phyloP scores from a whole-genome alignment of 225 moss, liverwort and hornwort species.

The Sphagnum tenellum region DNA sequence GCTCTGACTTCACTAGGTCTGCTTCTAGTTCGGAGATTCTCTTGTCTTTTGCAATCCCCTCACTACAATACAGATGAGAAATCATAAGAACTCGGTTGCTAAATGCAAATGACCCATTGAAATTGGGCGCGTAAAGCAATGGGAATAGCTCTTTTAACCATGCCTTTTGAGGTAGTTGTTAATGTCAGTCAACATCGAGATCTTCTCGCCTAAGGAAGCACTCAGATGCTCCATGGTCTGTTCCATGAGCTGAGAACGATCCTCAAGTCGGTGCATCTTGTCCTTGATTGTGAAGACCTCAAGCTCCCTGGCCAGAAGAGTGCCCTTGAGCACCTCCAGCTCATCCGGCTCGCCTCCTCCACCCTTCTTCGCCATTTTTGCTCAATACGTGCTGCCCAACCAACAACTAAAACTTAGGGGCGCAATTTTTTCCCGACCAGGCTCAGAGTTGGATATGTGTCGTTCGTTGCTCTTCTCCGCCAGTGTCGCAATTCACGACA shows the following conservation, averaged over 20 bases:
- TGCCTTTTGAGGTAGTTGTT: constrained; percentile 28
- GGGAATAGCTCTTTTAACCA: too few species aligned
- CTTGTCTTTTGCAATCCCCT: constrained; percentile 38
- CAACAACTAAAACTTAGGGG: too few species aligned
- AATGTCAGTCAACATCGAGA: constrained; percentile 21
- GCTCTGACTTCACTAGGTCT: constrained; percentile 28
- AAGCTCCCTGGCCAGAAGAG: constrained; percentile 21
- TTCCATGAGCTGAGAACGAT: constrained; percentile 15
- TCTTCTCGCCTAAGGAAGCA: constrained; percentile 17
- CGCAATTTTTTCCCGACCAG: too few species aligned
- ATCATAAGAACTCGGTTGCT: too few species aligned
- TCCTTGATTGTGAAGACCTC: constrained; percentile 26
- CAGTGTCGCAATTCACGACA: too few species aligned
- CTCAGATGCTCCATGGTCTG: constrained; percentile 24
- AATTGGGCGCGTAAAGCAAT: too few species aligned
- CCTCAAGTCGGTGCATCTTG: constrained; percentile 36
- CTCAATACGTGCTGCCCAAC: neutral
- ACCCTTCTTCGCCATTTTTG: constrained; percentile 26
- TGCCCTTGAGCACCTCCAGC: constrained; percentile 36
- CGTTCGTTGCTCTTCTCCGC: too few species aligned
- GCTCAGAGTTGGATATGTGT: too few species aligned
- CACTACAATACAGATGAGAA: constrained; percentile 9
- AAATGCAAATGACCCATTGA: too few species aligned
- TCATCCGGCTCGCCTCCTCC: constrained; percentile 12
- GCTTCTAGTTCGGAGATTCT: constrained; percentile 32